Conservation (phyloP, 768 basidiomycete genomes). For the Termitomyces sp. region DNA sequence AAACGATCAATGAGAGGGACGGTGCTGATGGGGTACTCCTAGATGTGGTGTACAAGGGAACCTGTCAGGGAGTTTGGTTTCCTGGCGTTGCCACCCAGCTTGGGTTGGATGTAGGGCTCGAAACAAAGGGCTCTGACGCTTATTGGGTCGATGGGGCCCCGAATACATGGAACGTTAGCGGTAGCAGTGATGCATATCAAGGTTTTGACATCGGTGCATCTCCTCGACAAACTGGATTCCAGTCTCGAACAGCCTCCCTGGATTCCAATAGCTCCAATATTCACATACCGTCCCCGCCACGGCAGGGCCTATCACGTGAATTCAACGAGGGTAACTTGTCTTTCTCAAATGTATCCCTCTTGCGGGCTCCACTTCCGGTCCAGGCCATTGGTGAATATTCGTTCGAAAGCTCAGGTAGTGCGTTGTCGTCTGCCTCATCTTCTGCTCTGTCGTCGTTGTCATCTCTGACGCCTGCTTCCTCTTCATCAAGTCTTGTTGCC, state of each 20-base stretch:
- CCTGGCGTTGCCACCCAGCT: constrained; percentile 80
- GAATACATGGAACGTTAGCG: constrained; percentile 57
- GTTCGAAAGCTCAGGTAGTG: constrained; percentile 53
- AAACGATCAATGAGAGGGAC: constrained; percentile 30
- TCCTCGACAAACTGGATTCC: constrained; percentile 19
- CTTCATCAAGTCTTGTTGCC: constrained; percentile 21
- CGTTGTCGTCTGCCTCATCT: constrained; percentile 30
- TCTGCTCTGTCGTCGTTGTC: constrained; percentile 43
- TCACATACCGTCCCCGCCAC: constrained; percentile 18
- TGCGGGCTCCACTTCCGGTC: constrained; percentile 71
- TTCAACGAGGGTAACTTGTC: constrained; percentile 35
- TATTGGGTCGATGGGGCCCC: constrained; percentile 56
- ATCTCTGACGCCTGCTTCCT: constrained; percentile 44
- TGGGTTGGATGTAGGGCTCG: constrained; percentile 72
- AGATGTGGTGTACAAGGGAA: constrained; percentile 66
- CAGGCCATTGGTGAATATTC: constrained; percentile 69
- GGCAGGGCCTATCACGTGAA: constrained; percentile 11
- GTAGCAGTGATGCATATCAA: constrained; percentile 59
- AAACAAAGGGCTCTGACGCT: constrained; percentile 65
- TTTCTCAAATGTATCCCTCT: constrained; percentile 57
- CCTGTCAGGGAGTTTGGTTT: constrained; percentile 77
- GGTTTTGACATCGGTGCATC: constrained; percentile 60
- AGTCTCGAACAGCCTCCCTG: constrained; percentile 46
- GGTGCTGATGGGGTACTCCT: constrained; percentile 54
- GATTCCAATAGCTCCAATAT: constrained; percentile 44